A percentile compares a stretch with the other conserved stretches of the same genome.
Conservation (phyloP, 805 yeast species). For the Candida orba region DNA sequence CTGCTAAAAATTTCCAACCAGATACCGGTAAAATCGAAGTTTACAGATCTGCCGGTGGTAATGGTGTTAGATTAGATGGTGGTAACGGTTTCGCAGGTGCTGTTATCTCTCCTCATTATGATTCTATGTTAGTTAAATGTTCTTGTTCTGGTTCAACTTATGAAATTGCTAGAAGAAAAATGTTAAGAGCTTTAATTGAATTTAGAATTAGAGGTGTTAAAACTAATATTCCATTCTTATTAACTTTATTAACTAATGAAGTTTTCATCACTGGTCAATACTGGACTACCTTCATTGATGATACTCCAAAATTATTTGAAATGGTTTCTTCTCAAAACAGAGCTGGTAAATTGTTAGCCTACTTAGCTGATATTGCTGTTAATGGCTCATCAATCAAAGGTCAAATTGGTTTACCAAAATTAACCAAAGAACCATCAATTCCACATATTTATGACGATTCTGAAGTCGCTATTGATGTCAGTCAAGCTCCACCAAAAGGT, state of each 20-base stretch:
- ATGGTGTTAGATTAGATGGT: conserved; percentile 97
- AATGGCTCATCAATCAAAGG: conserved; percentile 96
- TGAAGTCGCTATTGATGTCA: conserved; percentile 57
- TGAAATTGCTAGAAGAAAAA: conserved; percentile 95
- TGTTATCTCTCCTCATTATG: conserved; percentile 93
- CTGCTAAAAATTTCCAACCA: conserved; percentile 93
- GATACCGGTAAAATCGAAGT: conserved; percentile 98
- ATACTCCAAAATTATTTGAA: conserved; percentile 91
- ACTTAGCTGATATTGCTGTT: conserved; percentile 89
- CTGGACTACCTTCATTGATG: conserved; percentile 98
- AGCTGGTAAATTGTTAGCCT: conserved; percentile 87
- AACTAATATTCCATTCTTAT: conserved; percentile 93
- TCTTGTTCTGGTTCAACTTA: conserved; percentile 95
- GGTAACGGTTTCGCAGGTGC: conserved; percentile 98
- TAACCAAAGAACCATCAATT: conserved; percentile 63
- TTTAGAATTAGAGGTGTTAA: conserved; percentile 98
- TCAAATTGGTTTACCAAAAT: conserved; percentile 87
- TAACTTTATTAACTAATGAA: conserved; percentile 85
- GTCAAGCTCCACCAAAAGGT: conserved; percentile 55
- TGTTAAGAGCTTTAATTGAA: conserved; percentile 94
- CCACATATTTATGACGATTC: conserved; percentile 62
- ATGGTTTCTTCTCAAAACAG: conserved; percentile 94
- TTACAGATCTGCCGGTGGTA: conserved; percentile 98
- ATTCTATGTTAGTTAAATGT: conserved; percentile 96
- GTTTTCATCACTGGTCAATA: conserved; percentile 81